Percentiles rank a stretch among this genome's conserved stretches.
These are phyloP conservation scores for Mrakia frigida DNA, from an alignment of 768 basidiomycete species.

Conservation along the genomic window DNA sequence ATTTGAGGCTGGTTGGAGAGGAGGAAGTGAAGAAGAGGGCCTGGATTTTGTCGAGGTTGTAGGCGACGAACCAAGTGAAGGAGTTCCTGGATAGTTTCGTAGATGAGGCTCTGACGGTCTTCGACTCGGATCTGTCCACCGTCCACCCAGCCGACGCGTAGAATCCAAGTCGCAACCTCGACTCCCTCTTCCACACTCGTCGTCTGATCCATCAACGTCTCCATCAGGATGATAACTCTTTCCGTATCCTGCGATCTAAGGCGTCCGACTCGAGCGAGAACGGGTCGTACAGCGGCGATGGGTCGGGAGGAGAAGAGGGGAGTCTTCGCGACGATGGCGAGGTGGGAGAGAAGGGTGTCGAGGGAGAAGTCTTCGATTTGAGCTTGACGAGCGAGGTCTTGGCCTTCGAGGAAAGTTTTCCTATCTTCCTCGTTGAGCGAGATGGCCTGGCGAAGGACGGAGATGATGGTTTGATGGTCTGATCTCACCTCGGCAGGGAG, in stretches of 20 bases:
- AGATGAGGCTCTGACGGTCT: not conserved
- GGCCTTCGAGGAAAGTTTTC: not conserved
- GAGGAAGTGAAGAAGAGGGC: not conserved
- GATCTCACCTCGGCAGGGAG: not conserved
- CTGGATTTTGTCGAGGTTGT: not conserved
- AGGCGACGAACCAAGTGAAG: not conserved
- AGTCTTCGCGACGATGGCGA: not conserved
- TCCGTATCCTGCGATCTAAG: not conserved
- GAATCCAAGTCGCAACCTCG: not conserved
- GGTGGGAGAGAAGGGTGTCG: not conserved
- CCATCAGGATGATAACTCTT: not conserved
- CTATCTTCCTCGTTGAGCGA: not conserved
- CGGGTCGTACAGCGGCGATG: not conserved
- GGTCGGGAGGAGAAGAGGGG: not conserved
- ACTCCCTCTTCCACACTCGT: not conserved
- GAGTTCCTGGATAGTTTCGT: not conserved
- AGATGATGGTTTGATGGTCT: not conserved
- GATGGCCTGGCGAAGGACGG: not conserved
- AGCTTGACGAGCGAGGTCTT: not conserved
- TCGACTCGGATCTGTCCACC: not conserved
- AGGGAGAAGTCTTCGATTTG: not conserved
- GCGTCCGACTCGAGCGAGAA: not conserved
- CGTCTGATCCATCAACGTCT: not conserved
- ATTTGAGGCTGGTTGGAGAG: not conserved
- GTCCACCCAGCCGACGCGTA: too few relatives aligned